Conservation (phyloP, 331 rosid genomes). For the Malus hybrid region DNA sequence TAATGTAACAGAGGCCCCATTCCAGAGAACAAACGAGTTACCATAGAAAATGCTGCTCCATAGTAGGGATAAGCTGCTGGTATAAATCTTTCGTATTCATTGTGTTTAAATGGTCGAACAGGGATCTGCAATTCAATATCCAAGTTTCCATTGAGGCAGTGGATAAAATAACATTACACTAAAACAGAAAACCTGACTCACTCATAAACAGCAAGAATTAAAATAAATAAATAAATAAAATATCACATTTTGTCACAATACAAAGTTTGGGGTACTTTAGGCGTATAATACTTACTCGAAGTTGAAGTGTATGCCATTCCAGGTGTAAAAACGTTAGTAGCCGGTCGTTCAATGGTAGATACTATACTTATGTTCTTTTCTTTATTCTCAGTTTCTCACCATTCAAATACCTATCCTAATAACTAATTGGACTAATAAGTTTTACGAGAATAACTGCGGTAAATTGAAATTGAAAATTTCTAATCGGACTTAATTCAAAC, state of each 20-base stretch:
- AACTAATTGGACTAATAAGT: too few species aligned
- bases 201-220: not conserved
- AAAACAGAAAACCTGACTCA: not conserved
- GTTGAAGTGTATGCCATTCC: not conserved
- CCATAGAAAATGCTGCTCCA: conserved; percentile 92
- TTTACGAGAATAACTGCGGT: too few species aligned
- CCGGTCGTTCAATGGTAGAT: not conserved
- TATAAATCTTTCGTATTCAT: conserved; percentile 92
- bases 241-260: not conserved
- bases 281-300: not conserved
- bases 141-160: not conserved
- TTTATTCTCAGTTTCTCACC: not conserved
- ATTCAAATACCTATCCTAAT: not conserved
- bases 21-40: conserved; percentile 19
- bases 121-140: conserved; percentile 66
- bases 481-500: not conserved
- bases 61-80: conserved; percentile 94
- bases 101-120: conserved; percentile 89
- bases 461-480: too few species aligned
- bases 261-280: not conserved
- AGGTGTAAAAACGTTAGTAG: not conserved
- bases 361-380: not conserved
- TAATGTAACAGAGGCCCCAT: not conserved
- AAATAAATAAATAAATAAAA: not conserved
- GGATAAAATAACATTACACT: not conserved